phyloP scores from a whole-genome alignment of 805 yeast species.

The Saccharomyces cerevisiae region DNA sequence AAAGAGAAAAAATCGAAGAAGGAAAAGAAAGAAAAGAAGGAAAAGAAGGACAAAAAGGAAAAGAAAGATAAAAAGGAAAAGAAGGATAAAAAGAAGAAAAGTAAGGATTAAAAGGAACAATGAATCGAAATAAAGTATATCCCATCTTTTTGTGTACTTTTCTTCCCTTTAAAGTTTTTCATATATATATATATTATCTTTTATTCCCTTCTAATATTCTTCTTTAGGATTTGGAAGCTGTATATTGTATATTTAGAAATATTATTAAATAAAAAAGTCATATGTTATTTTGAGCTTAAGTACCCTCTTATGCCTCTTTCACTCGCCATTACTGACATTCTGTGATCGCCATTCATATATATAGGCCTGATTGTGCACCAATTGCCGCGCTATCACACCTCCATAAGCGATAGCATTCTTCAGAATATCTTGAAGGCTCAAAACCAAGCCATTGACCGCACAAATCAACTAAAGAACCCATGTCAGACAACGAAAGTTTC shows the following conservation, averaged over 20 bases:
- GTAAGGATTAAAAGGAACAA: constrained; percentile 38
- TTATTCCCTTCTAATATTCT: not conserved
- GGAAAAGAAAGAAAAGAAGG: constrained; percentile 29
- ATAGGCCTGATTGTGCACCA: constrained; percentile 29
- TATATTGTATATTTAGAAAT: constrained; percentile 5
- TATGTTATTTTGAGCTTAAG: not conserved
- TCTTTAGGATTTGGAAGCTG: constrained; percentile 2
- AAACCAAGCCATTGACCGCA: constrained; percentile 10
- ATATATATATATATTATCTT: constrained; percentile 8
- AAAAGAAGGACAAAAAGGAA: constrained; percentile 41
- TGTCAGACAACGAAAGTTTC: constrained; percentile 32
- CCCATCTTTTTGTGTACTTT: not conserved
- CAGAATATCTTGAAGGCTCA: constrained; percentile 10
- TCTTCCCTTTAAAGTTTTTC: constrained; percentile 1
- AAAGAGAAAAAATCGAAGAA: constrained; percentile 22
- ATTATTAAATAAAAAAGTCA: constrained; percentile 1
- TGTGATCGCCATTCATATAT: constrained; percentile 12
- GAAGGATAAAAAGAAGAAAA: constrained; percentile 42
- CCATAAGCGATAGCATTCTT: constrained; percentile 27
- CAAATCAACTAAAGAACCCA: constrained; percentile 23
- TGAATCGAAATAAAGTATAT: constrained; percentile 21
- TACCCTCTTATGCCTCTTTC: not conserved
- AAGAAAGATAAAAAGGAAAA: constrained; percentile 43
- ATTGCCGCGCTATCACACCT: constrained; percentile 23
- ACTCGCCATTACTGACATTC: not conserved